Percentiles rank a stretch among this genome's conserved stretches.
Evolutionary conservation across 192 early-diverging fungal species (phyloP).

Genomic region (Backusella macrospora): DNA sequence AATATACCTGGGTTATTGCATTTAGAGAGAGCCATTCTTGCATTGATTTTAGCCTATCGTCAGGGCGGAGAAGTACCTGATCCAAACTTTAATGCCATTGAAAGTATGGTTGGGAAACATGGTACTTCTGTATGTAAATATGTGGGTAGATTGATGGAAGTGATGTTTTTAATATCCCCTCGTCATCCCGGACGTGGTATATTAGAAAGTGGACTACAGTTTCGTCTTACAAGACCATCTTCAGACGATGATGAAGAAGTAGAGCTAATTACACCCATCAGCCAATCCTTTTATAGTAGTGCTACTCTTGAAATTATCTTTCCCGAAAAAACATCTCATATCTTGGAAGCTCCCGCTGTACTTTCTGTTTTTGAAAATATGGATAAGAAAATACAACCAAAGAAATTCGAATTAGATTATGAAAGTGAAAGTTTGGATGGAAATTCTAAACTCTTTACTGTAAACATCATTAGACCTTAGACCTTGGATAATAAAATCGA

Average conservation of each 20-base stretch:
- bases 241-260: conserved; percentile 9
- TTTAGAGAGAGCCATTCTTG: conserved; percentile 51
- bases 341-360: conserved; percentile 27
- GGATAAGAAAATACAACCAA: conserved; percentile 27
- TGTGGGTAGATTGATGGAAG: conserved; percentile 46
- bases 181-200: conserved; percentile 29
- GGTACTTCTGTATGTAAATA: conserved; percentile 45
- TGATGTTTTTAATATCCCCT: conserved; percentile 37
- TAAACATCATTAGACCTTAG: not conserved
- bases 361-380: conserved; percentile 24
- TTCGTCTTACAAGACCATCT: not conserved
- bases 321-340: not conserved
- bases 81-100: conserved; percentile 44
- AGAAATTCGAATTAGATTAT: conserved; percentile 27
- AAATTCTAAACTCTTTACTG: conserved; percentile 17
- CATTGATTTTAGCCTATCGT: conserved; percentile 50
- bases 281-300: conserved; percentile 4
- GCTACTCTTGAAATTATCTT: not conserved
- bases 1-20: conserved; percentile 57
- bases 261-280: not conserved
- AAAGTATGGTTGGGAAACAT: conserved; percentile 45
- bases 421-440: not conserved
- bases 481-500: no score
- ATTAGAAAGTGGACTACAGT: conserved; percentile 24
- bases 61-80: conserved; percentile 53